Conservation (phyloP, 1,284 basidiomycete species). For the Earliella scabrosa region DNA sequence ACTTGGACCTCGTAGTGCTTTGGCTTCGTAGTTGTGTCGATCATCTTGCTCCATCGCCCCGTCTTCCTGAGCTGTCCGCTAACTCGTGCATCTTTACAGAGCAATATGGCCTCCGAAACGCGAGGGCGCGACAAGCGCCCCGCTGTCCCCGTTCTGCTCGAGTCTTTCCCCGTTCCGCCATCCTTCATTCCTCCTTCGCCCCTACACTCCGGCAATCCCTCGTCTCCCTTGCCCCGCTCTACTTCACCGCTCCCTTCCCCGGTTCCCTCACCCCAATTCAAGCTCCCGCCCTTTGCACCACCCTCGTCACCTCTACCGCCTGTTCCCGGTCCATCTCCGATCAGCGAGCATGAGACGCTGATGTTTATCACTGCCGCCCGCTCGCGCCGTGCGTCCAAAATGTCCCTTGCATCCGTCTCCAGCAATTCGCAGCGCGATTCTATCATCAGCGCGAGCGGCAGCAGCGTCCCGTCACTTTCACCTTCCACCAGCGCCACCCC, state of each 20-base stretch:
- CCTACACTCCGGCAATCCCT: conserved; percentile 16
- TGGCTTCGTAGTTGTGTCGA: no score
- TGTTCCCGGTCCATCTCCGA: conserved; percentile 52
- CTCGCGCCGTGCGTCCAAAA: conserved; percentile 39
- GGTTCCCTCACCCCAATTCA: conserved; percentile 23
- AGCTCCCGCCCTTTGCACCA: conserved; percentile 49
- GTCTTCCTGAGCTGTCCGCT: no score
- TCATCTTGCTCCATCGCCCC: no score
- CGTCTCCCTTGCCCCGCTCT: conserved; percentile 18
- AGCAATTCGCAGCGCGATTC: conserved; percentile 37
- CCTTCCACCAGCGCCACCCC: conserved; percentile 25
- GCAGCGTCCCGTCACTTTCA: conserved; percentile 27
- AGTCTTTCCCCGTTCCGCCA: conserved; percentile 55
- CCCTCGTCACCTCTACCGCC: conserved; percentile 54
- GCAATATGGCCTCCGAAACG: no score
- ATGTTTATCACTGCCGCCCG: conserved; percentile 43
- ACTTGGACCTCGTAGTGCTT: no score
- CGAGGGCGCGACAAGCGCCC: conserved; percentile 27
- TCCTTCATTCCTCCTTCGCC: conserved; percentile 51
- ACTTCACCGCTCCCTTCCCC: conserved; percentile 17
- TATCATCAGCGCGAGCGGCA: conserved; percentile 26
- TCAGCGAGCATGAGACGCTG: conserved; percentile 50
- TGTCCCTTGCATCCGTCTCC: conserved; percentile 37
- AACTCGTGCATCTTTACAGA: no score
- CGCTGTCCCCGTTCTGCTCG: conserved; percentile 46